phyloP scores from a whole-genome alignment of 2,329 filamentous ascomycete genomes.

The Allantophomopsis lycopodina region DNA sequence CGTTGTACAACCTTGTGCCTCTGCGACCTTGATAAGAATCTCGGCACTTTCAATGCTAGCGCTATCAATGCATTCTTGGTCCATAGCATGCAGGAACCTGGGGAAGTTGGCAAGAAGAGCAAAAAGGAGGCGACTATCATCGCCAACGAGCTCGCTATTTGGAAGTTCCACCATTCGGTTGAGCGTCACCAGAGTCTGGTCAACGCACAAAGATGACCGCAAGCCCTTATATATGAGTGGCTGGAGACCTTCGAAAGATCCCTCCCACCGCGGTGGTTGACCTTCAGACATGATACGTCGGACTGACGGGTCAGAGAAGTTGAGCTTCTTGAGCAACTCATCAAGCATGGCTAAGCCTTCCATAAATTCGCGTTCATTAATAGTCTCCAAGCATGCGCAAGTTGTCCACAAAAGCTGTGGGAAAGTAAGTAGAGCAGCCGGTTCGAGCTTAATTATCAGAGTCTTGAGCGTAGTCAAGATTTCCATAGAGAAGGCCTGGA shows the following conservation, averaged over 20 bases:
- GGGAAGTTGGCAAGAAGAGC: slow-evolving; percentile 86
- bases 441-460: slow-evolving; percentile 73
- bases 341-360: slow-evolving; percentile 88
- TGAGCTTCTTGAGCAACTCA: slow-evolving; percentile 69
- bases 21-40: slow-evolving; percentile 57
- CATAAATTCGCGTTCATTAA: slow-evolving; percentile 89
- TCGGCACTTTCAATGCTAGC: slow-evolving; percentile 49
- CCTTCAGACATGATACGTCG: slow-evolving; percentile 62
- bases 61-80: slow-evolving; percentile 42
- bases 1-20: slow-evolving; percentile 52
- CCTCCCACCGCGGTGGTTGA: slow-evolving; percentile 79
- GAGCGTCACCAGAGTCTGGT: slow-evolving; percentile 63
- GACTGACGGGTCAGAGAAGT: slow-evolving; percentile 58
- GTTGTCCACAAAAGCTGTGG: slow-evolving; percentile 97
- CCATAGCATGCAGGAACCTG: slow-evolving; percentile 67
- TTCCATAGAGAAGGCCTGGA: slow-evolving; percentile 95
- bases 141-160: slow-evolving; percentile 67
- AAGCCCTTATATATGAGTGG: slow-evolving; percentile 82
- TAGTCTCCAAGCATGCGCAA: slow-evolving; percentile 89
- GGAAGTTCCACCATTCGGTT: slow-evolving; percentile 69
- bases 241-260: slow-evolving; percentile 74
- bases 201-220: slow-evolving; percentile 71
- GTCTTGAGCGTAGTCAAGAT: slow-evolving; percentile 89
- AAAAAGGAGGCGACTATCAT: slow-evolving; percentile 71
- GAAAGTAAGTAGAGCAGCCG: slow-evolving; percentile 71